Base-by-base conservation (phyloP, 1,284 basidiomycete genomes). In the Heliocybe sulcata region DNA sequence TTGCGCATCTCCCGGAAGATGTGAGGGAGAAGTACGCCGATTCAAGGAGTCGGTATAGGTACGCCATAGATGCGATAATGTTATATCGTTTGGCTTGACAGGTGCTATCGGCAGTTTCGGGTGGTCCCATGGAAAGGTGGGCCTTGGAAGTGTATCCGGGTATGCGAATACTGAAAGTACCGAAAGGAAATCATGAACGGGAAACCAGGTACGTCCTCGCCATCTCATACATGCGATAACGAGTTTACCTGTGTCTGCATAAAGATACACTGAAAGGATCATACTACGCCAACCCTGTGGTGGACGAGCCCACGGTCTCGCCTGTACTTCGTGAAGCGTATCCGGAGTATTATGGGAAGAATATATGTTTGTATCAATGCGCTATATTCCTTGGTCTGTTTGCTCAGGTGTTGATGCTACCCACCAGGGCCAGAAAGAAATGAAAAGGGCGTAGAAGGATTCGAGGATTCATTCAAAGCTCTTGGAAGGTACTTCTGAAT, bases 101-200 rank as follows among this genome's bases (percentile, higher is more conserved):
- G 9, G 52, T 47, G 14, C 45, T 50, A 48, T 23, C 8, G 42
- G 19, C 51, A 90, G 90, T 66, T 95, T 94, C 68, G 94, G 94
- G 20, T 97, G 94, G 94, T 91, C 87, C 45, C 90, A 94, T 69
- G 94, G 94, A 53, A 95, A 95, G 77, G 87, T 85, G 54, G 51
- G 67, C 59, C 33, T 23, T 23, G 60, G 33, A 56, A 11, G 22
- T 11, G 27, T 20, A 2, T 55, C 14, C n/a, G 35, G 20, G 23
- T 16, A 23, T 35, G 9, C 19, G 4, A 45, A 22, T 26, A 50
- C 45, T 45, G 50, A n/a, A 50, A 11, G 6, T 26, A 19, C 9
- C 45, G 1, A 16, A 56, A 90, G 85, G 94, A 97, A 77, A 83
- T 94, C 38, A 96, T 96, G 93, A 96, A 96, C 63, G 93, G 93